phyloP scores from a whole-genome alignment of 176 grass and related monocot species.

The Aegilops umbellulata region DNA sequence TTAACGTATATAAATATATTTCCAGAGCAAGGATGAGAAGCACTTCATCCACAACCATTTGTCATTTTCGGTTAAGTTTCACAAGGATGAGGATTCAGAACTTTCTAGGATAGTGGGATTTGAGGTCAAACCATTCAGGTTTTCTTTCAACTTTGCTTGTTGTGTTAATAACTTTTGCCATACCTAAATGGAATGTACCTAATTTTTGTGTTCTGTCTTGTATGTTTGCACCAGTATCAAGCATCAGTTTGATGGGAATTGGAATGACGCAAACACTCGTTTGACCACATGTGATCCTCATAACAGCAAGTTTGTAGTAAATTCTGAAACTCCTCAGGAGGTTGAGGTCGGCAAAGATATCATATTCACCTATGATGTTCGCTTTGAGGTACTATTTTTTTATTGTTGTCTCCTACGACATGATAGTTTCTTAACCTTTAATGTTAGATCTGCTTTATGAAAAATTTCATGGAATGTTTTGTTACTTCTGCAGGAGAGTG shows the following conservation, averaged over 20 bases:
- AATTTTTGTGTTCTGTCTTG: slow-evolving; percentile 4
- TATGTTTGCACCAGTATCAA: slow-evolving; percentile 38
- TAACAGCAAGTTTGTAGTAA: slow-evolving; percentile 40
- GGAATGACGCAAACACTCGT: slow-evolving; percentile 49
- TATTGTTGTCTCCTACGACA: not conserved
- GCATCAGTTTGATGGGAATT: slow-evolving; percentile 49
- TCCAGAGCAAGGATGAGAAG: slow-evolving; percentile 60
- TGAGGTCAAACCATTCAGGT: slow-evolving; percentile 59
- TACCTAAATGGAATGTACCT: slow-evolving; percentile 13
- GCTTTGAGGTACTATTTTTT: slow-evolving; percentile 43
- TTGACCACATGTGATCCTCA: slow-evolving; percentile 67
- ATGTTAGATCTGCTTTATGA: not conserved
- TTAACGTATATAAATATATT: not conserved
- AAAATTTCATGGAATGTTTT: slow-evolving; percentile 15
- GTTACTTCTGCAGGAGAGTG: slow-evolving; percentile 52
- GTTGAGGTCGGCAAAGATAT: slow-evolving; percentile 51
- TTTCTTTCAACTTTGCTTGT: slow-evolving; percentile 20
- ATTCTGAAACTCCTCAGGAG: slow-evolving; percentile 44
- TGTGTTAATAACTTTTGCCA: not conserved
- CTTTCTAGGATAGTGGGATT: slow-evolving; percentile 63
- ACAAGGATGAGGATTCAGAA: slow-evolving; percentile 45
- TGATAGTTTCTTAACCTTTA: slow-evolving; percentile 23
- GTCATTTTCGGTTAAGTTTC: slow-evolving; percentile 47
- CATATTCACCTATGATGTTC: slow-evolving; percentile 69
- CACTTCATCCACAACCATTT: slow-evolving; percentile 65